Evolutionary conservation across 345 rosid species (phyloP).

Genomic region (Rubroshorea leprosula): DNA sequence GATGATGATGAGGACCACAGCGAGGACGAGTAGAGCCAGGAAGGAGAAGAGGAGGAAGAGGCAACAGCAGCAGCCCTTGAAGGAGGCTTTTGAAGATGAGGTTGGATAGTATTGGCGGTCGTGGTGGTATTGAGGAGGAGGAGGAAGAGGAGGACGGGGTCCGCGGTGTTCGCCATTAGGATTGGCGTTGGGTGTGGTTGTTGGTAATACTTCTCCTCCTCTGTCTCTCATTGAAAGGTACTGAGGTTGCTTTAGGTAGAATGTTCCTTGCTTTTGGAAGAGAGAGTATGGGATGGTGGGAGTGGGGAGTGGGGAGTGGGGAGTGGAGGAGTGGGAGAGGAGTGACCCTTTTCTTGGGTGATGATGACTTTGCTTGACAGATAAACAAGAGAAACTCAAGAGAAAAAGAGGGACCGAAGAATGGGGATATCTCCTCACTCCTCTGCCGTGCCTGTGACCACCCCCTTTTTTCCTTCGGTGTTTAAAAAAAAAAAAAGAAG

Average conservation of each 20-base stretch:
- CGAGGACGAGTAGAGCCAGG: constrained; percentile 66
- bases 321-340: not conserved
- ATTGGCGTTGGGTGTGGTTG: constrained; percentile 4
- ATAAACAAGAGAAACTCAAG: too few species aligned
- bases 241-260: not conserved
- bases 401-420: too few species aligned
- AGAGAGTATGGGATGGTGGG: not conserved
- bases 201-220: not conserved
- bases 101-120: constrained; percentile 35
- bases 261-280: not conserved
- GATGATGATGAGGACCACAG: constrained; percentile 61
- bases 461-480: too few species aligned
- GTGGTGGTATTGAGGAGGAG: not conserved
- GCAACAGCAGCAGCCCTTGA: constrained; percentile 98
- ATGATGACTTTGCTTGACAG: too few species aligned
- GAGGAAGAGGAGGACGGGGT: not conserved
- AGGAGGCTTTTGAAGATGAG: constrained; percentile 68
- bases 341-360: too few species aligned
- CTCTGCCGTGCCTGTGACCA: too few species aligned
- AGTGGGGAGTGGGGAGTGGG: not conserved
- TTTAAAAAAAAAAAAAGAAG: too few species aligned
- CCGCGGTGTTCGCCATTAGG: constrained; percentile 3
- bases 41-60: constrained; percentile 84
- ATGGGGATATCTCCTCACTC: too few species aligned
- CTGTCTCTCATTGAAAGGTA: not conserved